phyloP scores from a whole-genome alignment of 1,284 basidiomycete genomes.

The Golubevia pallescens region DNA sequence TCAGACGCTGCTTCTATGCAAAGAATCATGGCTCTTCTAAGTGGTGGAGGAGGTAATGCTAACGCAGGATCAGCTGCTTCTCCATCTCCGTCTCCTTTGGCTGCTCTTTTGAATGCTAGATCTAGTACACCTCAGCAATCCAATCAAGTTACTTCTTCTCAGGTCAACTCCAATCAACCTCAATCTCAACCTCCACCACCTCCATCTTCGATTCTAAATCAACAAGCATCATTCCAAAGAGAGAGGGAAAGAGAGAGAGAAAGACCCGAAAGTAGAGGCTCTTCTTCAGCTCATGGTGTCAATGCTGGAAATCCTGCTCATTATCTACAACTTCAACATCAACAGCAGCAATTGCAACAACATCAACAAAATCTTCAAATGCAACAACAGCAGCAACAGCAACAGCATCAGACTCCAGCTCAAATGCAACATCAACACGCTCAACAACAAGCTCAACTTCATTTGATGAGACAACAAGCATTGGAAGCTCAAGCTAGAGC shows the following conservation, averaged over 20 bases:
- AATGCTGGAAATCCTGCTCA: constrained; percentile 2
- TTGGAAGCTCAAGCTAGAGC: background rate
- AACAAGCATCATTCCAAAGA: background rate
- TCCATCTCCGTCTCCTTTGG: background rate
- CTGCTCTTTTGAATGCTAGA: background rate
- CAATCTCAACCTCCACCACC: background rate
- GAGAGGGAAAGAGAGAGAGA: background rate
- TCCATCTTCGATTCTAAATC: background rate
- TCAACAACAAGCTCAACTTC: constrained; percentile 3
- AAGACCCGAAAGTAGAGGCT: background rate
- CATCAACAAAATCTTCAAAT: background rate
- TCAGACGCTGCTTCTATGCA: constrained; percentile 60
- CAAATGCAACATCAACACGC: constrained; percentile 1
- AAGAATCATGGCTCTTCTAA: constrained; percentile 60
- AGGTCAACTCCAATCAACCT: background rate
- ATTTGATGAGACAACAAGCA: background rate
- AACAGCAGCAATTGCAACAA: constrained; percentile 1
- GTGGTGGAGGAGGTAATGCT: constrained; percentile 15
- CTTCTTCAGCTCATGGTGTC: background rate
- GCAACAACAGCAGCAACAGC: constrained; percentile 8
- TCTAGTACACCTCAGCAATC: background rate
- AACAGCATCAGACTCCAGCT: background rate
- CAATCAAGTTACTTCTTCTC: background rate
- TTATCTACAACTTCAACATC: background rate
- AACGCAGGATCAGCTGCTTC: constrained; percentile 1